Base-by-base conservation (phyloP, 2,329 filamentous ascomycete species). In the Dactylellina sp. region DNA sequence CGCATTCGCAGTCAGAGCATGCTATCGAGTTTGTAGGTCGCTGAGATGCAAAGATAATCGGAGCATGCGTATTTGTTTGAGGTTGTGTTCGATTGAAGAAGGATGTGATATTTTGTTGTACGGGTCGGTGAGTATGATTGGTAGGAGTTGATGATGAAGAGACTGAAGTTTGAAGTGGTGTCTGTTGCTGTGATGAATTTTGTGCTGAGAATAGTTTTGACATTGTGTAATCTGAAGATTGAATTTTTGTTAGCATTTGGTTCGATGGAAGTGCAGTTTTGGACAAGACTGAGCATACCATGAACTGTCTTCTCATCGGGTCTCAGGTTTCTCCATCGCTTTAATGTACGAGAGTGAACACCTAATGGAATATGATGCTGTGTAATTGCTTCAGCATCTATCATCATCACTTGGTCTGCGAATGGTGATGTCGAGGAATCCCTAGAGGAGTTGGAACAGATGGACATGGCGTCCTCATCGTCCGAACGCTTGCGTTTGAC, bases 191-290 rank as follows among this genome's bases (percentile, higher is more conserved):
- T 18, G 75, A 57, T 37, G 47, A 28, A 46, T 57, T 70, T 64
- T 76, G 50, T 18, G 77, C 77, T 14, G 77, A 76, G 60, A 76
- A 78, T 14, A 78, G 68, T 18, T 78, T 78, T 25, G 75, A 74
- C 25, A 78, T 75, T 2, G 77, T 78, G 35, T 78, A 77, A 49
- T 78, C 77, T 78, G 22, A n/a, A 56, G 55, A 49, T 24, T 20
- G 12, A 39, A 20, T 1, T 28, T 20, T 62, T 39, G 49, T 25
- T 14, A 49, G 2, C 24, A 16, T 9, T 6, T 20, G n/a, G 5
- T 39, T 5, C 24, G 4, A n/a, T 3, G 7, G 18, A 46, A 46
- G 7, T 16, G 18, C 32, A 20, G 32, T 3, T 28, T 44, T 18
- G 4, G 47, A 22, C 25, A 32, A 60, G 11, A 18, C 14, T 16